A percentile compares a stretch with the other conserved stretches of the same genome.
Conservation (phyloP, 2,329 filamentous ascomycete genomes). For the Arthroderma uncinatum region DNA sequence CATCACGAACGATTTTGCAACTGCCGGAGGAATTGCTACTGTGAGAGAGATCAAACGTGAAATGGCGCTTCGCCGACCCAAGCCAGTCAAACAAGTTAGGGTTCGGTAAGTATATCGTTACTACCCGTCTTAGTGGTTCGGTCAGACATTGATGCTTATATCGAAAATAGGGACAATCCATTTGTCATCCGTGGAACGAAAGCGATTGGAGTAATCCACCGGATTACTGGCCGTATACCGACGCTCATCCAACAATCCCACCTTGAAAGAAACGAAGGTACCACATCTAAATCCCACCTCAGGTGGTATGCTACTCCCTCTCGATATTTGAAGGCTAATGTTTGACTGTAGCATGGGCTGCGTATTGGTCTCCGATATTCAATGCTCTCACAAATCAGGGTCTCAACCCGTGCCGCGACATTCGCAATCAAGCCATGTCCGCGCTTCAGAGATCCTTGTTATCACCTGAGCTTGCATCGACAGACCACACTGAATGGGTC, state of each 20-base stretch:
- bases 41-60: constrained; percentile 59
- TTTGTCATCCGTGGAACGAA: constrained; percentile 66
- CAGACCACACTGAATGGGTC: constrained; percentile 81
- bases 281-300: constrained; percentile 15
- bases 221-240: constrained; percentile 70
- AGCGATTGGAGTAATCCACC: constrained; percentile 70
- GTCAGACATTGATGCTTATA: not conserved
- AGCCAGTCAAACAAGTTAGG: constrained; percentile 43
- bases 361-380: constrained; percentile 95
- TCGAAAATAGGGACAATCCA: constrained; percentile 49
- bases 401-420: constrained; percentile 85
- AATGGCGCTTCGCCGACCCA: constrained; percentile 39
- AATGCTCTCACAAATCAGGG: constrained; percentile 79
- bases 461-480: constrained; percentile 71
- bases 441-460: constrained; percentile 77
- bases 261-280: constrained; percentile 73
- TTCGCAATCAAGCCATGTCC: constrained; percentile 77
- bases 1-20: constrained; percentile 81
- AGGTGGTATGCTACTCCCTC: not conserved
- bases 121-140: not conserved
- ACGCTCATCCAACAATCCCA: constrained; percentile 86
- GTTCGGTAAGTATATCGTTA: constrained; percentile 40
- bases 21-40: constrained; percentile 63
- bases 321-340: constrained; percentile 15
- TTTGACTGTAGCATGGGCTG: constrained; percentile 66